Conservation (phyloP, 441 rosid species). For the Arabidopsis hybrid region DNA sequence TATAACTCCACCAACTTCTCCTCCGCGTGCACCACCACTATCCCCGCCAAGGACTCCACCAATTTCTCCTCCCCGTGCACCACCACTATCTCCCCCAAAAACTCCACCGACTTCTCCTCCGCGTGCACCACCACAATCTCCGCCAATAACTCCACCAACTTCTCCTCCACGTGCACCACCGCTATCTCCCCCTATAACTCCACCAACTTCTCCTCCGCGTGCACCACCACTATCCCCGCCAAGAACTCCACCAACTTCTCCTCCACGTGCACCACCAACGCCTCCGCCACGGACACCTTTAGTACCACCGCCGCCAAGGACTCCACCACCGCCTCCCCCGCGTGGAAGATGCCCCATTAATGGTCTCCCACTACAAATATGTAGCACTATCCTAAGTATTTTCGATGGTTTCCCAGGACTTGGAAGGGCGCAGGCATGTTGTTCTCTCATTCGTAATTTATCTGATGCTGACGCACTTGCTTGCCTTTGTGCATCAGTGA, state of each 20-base stretch:
- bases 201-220: background rate
- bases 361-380: slow-evolving; percentile 13
- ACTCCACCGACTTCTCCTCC: background rate
- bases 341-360: slow-evolving; percentile 29
- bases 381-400: slow-evolving; percentile 4
- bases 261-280: background rate
- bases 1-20: background rate
- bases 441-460: slow-evolving; percentile 17
- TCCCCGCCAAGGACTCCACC: background rate
- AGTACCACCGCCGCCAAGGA: background rate
- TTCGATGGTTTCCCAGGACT: background rate
- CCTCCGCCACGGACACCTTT: background rate
- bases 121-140: background rate
- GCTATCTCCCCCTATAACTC: background rate
- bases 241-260: background rate
- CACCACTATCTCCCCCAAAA: background rate
- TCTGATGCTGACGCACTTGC: slow-evolving; percentile 32
- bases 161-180: background rate
- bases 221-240: background rate
- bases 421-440: slow-evolving; percentile 26
- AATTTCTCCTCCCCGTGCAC: background rate
- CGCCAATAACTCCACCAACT: background rate
- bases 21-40: background rate
- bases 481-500: slow-evolving; percentile 34
- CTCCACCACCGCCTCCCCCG: slow-evolving; percentile 25